Conservation (phyloP, 1,284 basidiomycete genomes). For the Amylostereum areolatum region DNA sequence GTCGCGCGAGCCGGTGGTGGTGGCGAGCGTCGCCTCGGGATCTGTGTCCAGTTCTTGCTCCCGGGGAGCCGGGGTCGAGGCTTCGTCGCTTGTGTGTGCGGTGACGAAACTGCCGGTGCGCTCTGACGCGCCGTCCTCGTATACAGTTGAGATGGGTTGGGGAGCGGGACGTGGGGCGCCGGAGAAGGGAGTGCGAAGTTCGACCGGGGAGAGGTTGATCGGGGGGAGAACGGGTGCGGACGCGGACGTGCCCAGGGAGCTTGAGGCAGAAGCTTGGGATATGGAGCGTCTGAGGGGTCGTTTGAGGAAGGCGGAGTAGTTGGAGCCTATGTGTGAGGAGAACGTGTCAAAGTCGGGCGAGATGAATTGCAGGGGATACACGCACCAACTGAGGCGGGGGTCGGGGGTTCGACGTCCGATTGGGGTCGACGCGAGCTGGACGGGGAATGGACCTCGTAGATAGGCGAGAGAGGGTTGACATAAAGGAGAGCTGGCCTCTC, state of each 20-base stretch:
- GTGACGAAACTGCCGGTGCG: constrained; percentile 59
- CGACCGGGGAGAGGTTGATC: constrained; percentile 44
- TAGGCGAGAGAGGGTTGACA: constrained; percentile 20
- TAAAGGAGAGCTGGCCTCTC: constrained; percentile 1
- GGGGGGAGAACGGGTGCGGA: constrained; percentile 30
- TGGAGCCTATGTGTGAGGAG: constrained; percentile 8
- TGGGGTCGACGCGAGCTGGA: constrained; percentile 3
- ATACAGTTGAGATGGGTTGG: constrained; percentile 30
- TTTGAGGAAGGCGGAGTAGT: constrained; percentile 41
- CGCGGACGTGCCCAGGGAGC: constrained; percentile 41
- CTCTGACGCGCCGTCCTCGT: constrained; percentile 40
- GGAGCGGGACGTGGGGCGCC: constrained; percentile 29
- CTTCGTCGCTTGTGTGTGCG: constrained; percentile 22
- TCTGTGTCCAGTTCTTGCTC: too few species aligned
- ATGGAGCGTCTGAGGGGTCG: constrained; percentile 50
- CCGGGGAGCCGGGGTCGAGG: too few species aligned
- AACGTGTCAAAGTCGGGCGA: constrained; percentile 1
- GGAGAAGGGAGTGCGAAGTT: constrained; percentile 48
- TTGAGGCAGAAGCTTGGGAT: constrained; percentile 49
- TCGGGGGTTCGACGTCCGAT: constrained; percentile 21
- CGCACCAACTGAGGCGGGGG: constrained; percentile 21
- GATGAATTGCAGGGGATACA: neutral
- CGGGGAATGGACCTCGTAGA: constrained; percentile 15
- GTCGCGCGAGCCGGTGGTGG: neutral
- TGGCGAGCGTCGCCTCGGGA: too few species aligned